Percentiles rank a stretch among this genome's conserved stretches.
Evolutionary conservation across 2,329 filamentous ascomycete genomes (phyloP).

Genomic region (Moelleriella libera): DNA sequence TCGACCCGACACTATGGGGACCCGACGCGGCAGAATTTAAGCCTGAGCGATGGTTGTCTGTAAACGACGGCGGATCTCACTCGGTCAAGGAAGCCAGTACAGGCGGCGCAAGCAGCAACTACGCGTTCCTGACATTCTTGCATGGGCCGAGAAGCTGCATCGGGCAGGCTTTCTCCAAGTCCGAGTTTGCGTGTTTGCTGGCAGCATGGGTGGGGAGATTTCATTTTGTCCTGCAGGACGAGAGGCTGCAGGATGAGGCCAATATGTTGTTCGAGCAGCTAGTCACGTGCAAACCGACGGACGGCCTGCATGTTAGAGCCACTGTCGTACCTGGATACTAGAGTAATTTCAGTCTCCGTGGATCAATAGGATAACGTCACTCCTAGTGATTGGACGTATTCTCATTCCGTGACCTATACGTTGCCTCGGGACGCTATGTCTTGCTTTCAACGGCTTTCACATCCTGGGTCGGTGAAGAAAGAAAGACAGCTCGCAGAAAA

Average conservation of each 20-base stretch:
- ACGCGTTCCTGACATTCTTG: conserved; percentile 66
- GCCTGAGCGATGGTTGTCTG: conserved; percentile 57
- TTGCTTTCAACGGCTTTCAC: too few species aligned
- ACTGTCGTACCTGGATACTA: conserved; percentile 34
- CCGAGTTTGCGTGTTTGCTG: conserved; percentile 73
- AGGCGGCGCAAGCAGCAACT: conserved; percentile 64
- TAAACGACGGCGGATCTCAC: conserved; percentile 7
- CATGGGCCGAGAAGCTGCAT: conserved; percentile 81
- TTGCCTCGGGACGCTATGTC: too few species aligned
- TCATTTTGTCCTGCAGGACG: conserved; percentile 40
- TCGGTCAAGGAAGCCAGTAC: conserved; percentile 29
- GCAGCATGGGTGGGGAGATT: conserved; percentile 67
- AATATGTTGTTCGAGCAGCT: conserved; percentile 54
- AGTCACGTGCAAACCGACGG: conserved; percentile 58
- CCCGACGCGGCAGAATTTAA: conserved; percentile 60
- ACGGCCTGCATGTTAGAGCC: conserved; percentile 56
- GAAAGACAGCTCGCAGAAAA: too few species aligned
- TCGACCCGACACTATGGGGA: conserved; percentile 58
- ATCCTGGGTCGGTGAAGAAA: too few species aligned
- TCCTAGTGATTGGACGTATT: too few species aligned
- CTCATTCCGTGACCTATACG: too few species aligned
- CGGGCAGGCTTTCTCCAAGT: conserved; percentile 64
- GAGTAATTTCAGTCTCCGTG: neutral
- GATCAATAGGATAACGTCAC: too few species aligned
- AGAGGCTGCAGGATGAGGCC: conserved; percentile 50